phyloP scores from a whole-genome alignment of 192 early-diverging fungal species.

The Backusella macrospora region DNA sequence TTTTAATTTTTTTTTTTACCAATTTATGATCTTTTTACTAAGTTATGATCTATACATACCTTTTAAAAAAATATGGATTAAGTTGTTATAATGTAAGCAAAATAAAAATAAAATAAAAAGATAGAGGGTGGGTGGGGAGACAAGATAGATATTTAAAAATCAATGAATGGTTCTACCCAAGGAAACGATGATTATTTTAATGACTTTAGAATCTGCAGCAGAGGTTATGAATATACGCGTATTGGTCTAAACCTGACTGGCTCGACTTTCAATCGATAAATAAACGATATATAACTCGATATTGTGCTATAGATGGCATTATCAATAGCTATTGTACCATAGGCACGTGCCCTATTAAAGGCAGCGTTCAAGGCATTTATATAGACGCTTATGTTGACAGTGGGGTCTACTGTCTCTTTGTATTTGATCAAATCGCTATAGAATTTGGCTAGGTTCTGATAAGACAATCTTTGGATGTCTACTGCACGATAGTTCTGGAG shows the following conservation, averaged over 20 bases:
- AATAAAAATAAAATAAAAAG: too few relatives aligned
- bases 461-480: neutral
- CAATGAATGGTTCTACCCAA: neutral
- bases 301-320: neutral
- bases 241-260: neutral
- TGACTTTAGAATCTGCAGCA: too few relatives aligned
- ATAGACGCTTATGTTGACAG: neutral
- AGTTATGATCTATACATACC: too few relatives aligned
- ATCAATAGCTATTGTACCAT: neutral
- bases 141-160: too few relatives aligned
- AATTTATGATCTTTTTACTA: too few relatives aligned
- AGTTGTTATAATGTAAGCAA: too few relatives aligned
- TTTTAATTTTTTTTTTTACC: too few relatives aligned
- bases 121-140: too few relatives aligned
- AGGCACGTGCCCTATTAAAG: neutral
- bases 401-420: neutral
- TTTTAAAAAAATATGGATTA: too few relatives aligned
- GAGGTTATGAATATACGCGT: too few relatives aligned
- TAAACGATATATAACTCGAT: neutral
- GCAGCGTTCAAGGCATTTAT: neutral
- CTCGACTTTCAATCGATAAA: neutral
- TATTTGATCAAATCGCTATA: neutral
- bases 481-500: neutral
- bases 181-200: neutral
- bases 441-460: neutral